phyloP scores from a whole-genome alignment of 2,329 filamentous ascomycete genomes.

The Tolypocladium sp. region DNA sequence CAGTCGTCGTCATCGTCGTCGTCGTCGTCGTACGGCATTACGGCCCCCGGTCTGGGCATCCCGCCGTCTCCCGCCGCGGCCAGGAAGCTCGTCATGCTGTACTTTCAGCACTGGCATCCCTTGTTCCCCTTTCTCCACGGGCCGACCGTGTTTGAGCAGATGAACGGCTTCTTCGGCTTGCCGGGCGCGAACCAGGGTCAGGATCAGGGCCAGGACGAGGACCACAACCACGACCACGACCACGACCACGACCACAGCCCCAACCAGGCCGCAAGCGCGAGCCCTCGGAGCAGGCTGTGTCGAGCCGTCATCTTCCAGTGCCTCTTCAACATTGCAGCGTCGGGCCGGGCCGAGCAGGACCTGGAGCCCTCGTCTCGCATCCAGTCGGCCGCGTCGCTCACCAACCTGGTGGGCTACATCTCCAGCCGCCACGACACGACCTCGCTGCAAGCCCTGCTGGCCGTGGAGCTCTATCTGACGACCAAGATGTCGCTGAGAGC shows the following conservation, averaged over 20 bases:
- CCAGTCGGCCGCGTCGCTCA: conserved; percentile 25
- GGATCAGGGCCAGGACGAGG: neutral
- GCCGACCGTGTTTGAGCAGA: conserved; percentile 33
- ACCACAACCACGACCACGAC: too few relatives aligned
- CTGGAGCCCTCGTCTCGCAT: conserved; percentile 21
- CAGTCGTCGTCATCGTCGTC: neutral
- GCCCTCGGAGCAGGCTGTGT: conserved; percentile 24
- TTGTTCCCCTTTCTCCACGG: conserved; percentile 43
- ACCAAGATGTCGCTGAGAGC: conserved; percentile 36
- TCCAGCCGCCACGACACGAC: conserved; percentile 31
- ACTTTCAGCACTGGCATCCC: conserved; percentile 42
- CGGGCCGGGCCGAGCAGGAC: conserved; percentile 6
- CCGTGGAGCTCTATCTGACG: conserved; percentile 37
- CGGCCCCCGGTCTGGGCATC: neutral
- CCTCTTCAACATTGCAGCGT: conserved; percentile 37
- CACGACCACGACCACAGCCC: too few relatives aligned
- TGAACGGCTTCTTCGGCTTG: conserved; percentile 10
- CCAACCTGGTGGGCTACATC: conserved; percentile 25
- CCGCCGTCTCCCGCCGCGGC: conserved; percentile 15
- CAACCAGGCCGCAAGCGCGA: conserved; percentile 15
- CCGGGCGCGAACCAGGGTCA: neutral
- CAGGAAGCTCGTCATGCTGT: conserved; percentile 33
- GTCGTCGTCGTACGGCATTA: neutral
- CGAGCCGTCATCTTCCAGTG: conserved; percentile 35
- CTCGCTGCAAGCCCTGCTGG: conserved; percentile 38